Evolutionary conservation across 1,284 basidiomycete genomes (phyloP), one percentile per base, ranked within the genome.

Genomic region (Leccinum variabile): DNA sequence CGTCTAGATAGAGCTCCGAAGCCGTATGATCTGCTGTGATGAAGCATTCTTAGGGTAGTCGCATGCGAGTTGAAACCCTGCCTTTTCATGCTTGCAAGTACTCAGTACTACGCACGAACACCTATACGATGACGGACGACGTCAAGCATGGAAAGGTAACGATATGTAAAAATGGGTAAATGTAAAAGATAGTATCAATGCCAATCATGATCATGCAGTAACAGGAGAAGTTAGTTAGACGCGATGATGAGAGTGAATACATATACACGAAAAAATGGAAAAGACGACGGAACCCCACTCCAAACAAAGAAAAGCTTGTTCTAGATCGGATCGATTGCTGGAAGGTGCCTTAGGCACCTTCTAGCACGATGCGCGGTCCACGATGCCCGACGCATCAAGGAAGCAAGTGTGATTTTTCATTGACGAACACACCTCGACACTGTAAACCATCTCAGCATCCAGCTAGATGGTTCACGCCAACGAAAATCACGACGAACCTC

Each of bases 361-460:
- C 11, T n/a, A 35, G 13, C 33, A 18, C n/a, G 41, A 44, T 44
- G n/a, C n/a, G 9, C 9, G 44, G 44, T 46, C 18, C 44, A 46
- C 2, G 5, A 46, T 41, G 6, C 10, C 10, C 44, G 18, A 46
- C 44, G 18, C 44, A 22, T 68, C 59, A 71, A 33, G 74, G 67
- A 28, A 73, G 64, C 52, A 76, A 59, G 22, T 59, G 65, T 2
- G 72, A 63, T 59, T 76, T 73, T 60, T 76, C 71, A 25, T 64
- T 63, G 39, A 57, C 49, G 7, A 70, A 68, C 1, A 32, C 4
- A 14, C 18, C 68, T 13, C 57, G 54, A 3, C 35, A 44, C 66
- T 75, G 16, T 4, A 55, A 28, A 32, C 16, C 10, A 3, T 2
- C 32, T 67, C 10, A 67, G 63, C 25, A 3, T 56, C 59, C n/a